Percentiles rank a stretch among this genome's conserved stretches.
phyloP scores from a whole-genome alignment of 208 protist species.

The Acanthamoeba divionensis region DNA sequence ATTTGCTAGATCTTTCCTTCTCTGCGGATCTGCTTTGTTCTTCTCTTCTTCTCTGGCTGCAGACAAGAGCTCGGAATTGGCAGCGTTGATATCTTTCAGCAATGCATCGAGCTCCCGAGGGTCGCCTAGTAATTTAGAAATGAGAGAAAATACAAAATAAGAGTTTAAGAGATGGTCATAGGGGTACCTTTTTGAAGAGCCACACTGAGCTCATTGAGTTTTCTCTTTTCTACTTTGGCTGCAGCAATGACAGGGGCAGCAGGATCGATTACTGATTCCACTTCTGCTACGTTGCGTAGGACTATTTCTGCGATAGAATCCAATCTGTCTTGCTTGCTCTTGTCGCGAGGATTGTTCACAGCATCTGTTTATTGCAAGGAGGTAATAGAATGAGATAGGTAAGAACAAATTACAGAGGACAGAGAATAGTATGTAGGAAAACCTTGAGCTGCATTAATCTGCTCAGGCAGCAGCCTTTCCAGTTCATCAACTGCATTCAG shows the following conservation, averaged over 20 bases:
- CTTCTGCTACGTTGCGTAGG: neutral
- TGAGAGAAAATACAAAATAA: neutral
- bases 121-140: neutral
- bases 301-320: neutral
- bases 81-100: neutral
- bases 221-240: neutral
- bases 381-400: neutral
- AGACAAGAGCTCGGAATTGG: neutral
- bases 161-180: neutral
- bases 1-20: neutral
- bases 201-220: neutral
- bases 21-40: slow-evolving; percentile 1
- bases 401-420: too few relatives aligned
- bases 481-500: neutral
- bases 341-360: neutral
- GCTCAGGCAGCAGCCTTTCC: slow-evolving; percentile 27
- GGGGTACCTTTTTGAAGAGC: neutral
- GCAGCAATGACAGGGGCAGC: neutral
- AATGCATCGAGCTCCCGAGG: neutral
- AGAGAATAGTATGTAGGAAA: neutral
- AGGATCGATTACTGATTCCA: neutral
- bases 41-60: neutral
- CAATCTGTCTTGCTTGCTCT: neutral
- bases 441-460: neutral
- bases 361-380: neutral